Percentiles rank a stretch among this genome's conserved stretches.
phyloP scores from a whole-genome alignment of 441 rosid genomes.

The Adansonia madagascariensis region DNA sequence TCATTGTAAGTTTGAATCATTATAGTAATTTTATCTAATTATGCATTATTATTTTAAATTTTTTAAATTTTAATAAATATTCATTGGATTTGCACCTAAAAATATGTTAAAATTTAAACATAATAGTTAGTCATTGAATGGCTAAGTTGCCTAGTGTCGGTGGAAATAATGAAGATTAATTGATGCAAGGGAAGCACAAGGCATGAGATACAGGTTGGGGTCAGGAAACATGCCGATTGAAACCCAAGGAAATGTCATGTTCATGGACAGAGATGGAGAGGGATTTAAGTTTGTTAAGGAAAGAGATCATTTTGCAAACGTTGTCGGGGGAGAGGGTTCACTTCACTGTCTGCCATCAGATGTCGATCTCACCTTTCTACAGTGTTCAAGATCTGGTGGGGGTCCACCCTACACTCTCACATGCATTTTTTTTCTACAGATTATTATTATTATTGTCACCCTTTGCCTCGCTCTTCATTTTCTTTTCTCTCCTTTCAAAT shows the following conservation, averaged over 20 bases:
- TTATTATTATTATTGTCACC: background rate
- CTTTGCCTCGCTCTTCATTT: background rate
- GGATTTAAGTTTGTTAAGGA: background rate
- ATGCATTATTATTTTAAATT: too few species aligned
- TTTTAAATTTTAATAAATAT: too few species aligned
- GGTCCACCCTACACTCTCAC: conserved; percentile 43
- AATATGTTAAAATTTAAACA: too few species aligned
- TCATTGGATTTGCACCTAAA: too few species aligned
- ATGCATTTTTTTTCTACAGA: conserved; percentile 21
- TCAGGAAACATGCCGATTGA: conserved; percentile 33
- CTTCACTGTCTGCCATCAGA: conserved; percentile 25
- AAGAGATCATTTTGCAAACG: background rate
- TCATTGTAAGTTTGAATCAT: too few species aligned
- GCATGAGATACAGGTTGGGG: conserved; percentile 11
- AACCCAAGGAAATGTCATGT: conserved; percentile 30
- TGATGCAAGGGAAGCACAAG: background rate
- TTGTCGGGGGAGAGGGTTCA: background rate
- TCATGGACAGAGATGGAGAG: background rate
- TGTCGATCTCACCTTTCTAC: conserved; percentile 31
- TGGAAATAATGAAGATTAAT: background rate
- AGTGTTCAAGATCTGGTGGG: background rate
- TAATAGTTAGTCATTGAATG: background rate
- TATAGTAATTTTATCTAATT: too few species aligned
- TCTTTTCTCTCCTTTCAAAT: background rate
- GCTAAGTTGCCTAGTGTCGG: background rate